phyloP scores from a whole-genome alignment of 2,329 filamentous ascomycete genomes.

The Botrytis medusae region DNA sequence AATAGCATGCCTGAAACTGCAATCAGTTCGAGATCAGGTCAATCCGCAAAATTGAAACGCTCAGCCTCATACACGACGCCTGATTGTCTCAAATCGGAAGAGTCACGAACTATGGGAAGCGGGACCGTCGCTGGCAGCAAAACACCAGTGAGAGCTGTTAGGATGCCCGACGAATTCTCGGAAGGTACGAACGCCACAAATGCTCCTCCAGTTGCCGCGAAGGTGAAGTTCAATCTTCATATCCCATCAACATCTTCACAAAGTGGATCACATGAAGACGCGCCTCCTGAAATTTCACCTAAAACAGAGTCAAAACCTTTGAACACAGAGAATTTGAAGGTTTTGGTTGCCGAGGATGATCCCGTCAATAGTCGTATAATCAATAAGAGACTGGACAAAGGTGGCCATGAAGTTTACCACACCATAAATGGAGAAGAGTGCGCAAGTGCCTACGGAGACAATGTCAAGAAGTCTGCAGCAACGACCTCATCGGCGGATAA shows the following conservation, averaged over 20 bases:
- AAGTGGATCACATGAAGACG: neutral
- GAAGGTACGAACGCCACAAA: conserved; percentile 2
- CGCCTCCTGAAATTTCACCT: neutral
- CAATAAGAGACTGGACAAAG: conserved; percentile 76
- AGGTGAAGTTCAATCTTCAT: conserved; percentile 29
- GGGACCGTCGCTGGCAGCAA: conserved; percentile 43
- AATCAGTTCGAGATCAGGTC: neutral
- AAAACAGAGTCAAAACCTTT: neutral
- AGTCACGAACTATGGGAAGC: conserved; percentile 43
- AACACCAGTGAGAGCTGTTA: conserved; percentile 46
- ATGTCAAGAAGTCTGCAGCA: conserved; percentile 41
- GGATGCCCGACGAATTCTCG: conserved; percentile 46
- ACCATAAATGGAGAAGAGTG: conserved; percentile 86
- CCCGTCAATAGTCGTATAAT: conserved; percentile 83
- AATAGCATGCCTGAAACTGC: conserved; percentile 10
- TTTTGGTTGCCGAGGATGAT: conserved; percentile 85
- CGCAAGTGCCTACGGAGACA: conserved; percentile 66
- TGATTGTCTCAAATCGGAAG: conserved; percentile 25
- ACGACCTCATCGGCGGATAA: conserved; percentile 19
- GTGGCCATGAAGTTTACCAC: conserved; percentile 68
- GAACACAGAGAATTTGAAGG: conserved; percentile 42
- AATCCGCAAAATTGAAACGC: conserved; percentile 25
- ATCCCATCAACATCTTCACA: conserved; percentile 20
- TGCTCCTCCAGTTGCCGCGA: conserved; percentile 20
- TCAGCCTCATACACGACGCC: conserved; percentile 31